Base-by-base conservation (phyloP, 2,329 filamentous ascomycete genomes). In the Paecilomyces dactylethromorphus region DNA sequence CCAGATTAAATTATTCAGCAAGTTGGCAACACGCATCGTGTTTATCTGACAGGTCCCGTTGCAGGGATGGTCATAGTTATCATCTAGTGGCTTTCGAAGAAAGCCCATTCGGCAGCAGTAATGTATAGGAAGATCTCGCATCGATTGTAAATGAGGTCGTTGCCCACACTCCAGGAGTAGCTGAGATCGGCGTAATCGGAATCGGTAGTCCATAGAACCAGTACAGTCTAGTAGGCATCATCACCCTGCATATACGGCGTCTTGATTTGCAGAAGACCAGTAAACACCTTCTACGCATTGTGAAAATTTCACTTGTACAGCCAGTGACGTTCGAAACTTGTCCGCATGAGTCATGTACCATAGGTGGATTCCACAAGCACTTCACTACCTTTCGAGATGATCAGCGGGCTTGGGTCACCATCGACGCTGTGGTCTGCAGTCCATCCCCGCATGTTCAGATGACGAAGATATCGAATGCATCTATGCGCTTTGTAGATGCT, bases 261-360 rank as follows among this genome's bases (percentile, higher is more conserved):
- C 50, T 74, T 72, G n/a, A 64, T 65, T 59, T 74, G 72, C 26
- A 72, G 59, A 29, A 73, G 62, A 6, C 69, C 77, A 3, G 72
- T 69, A 60, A 74, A 81, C 24, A 81, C 68, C 52, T 79, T 77
- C 45, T 69, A 59, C 0, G 76, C 74, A 21, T 72, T 67, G 62
- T 76, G 68, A 64, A 81, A 72, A 56, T 80, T 78, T 65, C 80
- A 81, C 59, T 80, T 72, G 64, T 81, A 81, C 1, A 81, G 67
- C 61, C 75, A 74, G 58, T 76, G 71, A 68, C 81, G 79, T 63
- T 81, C 79, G 3, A 74, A 77, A 0, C 74, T 74, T 0, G 76
- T 78, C 21, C 78, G 79, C 21, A 74, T 74, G 2, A 81, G 69
- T 78, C 79, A 81, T 33, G 74, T 76, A 0, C 73, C 74, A 2